Evolutionary conservation across 192 early-diverging fungal genomes (phyloP).

Genomic region (Diversispora eburnea): DNA sequence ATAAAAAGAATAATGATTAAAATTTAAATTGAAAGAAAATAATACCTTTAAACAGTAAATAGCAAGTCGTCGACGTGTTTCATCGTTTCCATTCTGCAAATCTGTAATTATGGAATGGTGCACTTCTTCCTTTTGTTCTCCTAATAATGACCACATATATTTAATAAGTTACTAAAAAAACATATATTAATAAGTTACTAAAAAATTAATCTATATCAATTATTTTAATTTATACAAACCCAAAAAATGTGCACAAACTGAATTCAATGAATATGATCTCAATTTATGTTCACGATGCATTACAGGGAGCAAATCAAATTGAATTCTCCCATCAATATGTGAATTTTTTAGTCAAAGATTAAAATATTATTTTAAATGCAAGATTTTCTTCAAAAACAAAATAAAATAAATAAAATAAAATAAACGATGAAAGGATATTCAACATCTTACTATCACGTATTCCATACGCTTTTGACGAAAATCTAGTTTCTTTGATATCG

Average conservation of each 20-base stretch:
- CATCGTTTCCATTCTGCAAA: slow-evolving; percentile 91
- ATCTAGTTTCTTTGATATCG: slow-evolving; percentile 73
- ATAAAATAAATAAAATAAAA: too few relatives aligned
- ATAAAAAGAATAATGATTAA: not conserved
- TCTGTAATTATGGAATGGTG: slow-evolving; percentile 98
- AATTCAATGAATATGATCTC: slow-evolving; percentile 92
- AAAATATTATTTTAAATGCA: not conserved
- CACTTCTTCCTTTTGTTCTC: slow-evolving; percentile 98
- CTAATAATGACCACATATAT: slow-evolving; percentile 34
- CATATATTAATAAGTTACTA: not conserved
- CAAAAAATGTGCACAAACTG: slow-evolving; percentile 93
- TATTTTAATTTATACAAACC: slow-evolving; percentile 40
- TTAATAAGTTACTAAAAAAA: not conserved
- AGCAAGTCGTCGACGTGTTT: slow-evolving; percentile 90
- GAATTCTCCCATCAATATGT: slow-evolving; percentile 80
- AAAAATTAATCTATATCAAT: not conserved
- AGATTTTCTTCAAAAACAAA: too few relatives aligned
- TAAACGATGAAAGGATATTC: slow-evolving; percentile 44
- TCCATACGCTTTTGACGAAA: slow-evolving; percentile 92
- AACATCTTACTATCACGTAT: slow-evolving; percentile 87
- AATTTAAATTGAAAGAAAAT: not conserved
- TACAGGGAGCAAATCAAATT: slow-evolving; percentile 88
- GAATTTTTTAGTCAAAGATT: slow-evolving; percentile 14
- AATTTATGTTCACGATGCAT: slow-evolving; percentile 97
- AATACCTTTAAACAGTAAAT: slow-evolving; percentile 90